Percentiles rank a stretch among this genome's conserved stretches.
phyloP scores from a whole-genome alignment of 768 basidiomycete genomes.

The Tricholoma furcatifolium region DNA sequence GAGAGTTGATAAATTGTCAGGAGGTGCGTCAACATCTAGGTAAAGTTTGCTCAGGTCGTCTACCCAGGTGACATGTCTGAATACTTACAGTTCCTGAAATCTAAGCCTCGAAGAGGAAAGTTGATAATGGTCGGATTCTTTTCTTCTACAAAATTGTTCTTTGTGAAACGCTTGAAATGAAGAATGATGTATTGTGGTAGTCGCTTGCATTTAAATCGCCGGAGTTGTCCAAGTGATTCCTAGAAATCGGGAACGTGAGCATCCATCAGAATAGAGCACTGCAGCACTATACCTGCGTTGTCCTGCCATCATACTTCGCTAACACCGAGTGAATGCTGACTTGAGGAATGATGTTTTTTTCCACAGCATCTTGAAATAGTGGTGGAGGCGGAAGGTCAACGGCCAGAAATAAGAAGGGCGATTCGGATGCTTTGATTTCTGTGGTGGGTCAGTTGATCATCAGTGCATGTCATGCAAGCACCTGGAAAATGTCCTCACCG shows the following conservation, averaged over 20 bases:
- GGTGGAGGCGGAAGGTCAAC: slow-evolving; percentile 98
- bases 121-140: slow-evolving; percentile 99
- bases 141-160: slow-evolving; percentile 95
- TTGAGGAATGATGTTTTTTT: slow-evolving; percentile 99
- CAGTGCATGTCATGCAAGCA: neutral
- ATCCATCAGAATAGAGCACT: slow-evolving; percentile 1
- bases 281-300: slow-evolving; percentile 66
- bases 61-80: slow-evolving; percentile 16
- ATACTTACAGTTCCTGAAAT: slow-evolving; percentile 85
- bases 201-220: slow-evolving; percentile 85
- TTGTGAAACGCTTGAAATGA: slow-evolving; percentile 95
- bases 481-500: slow-evolving; percentile 49
- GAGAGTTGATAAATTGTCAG: slow-evolving; percentile 56
- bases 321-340: slow-evolving; percentile 88
- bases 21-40: slow-evolving; percentile 76
- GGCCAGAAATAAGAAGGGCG: slow-evolving; percentile 94
- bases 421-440: slow-evolving; percentile 85
- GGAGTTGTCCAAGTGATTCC: slow-evolving; percentile 85
- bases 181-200: slow-evolving; percentile 92
- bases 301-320: slow-evolving; percentile 90
- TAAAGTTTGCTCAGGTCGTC: slow-evolving; percentile 19
- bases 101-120: slow-evolving; percentile 90
- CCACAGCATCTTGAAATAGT: slow-evolving; percentile 91
- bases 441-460: slow-evolving; percentile 9
- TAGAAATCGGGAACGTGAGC: slow-evolving; percentile 25